A percentile compares a stretch with the other conserved stretches of the same genome.
Evolutionary conservation across 495 filamentous ascomycete genomes (phyloP).

Genomic region (Recurvomyces mirabilis): DNA sequence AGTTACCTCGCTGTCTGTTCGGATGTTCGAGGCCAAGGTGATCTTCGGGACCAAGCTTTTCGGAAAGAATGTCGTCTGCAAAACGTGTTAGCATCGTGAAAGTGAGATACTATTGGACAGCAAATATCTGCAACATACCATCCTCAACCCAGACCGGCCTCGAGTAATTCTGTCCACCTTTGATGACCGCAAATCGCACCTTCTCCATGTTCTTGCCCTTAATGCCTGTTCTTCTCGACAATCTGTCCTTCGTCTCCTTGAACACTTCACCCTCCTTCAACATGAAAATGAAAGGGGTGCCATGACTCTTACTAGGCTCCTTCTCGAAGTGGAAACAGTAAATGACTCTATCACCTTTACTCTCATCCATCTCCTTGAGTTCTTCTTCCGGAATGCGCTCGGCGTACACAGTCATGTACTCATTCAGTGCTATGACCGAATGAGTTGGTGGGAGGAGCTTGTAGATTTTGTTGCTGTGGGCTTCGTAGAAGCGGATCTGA

Average conservation of each 20-base stretch:
- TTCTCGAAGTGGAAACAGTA: slow-evolving; percentile 84
- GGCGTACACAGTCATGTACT: slow-evolving; percentile 74
- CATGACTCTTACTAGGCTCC: slow-evolving; percentile 65
- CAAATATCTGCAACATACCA: slow-evolving; percentile 45
- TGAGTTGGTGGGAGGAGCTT: slow-evolving; percentile 56
- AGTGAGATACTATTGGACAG: neutral
- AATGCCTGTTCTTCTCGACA: slow-evolving; percentile 81
- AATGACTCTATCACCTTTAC: slow-evolving; percentile 51
- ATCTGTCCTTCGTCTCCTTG: slow-evolving; percentile 77
- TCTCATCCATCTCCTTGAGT: slow-evolving; percentile 17
- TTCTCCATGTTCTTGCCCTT: slow-evolving; percentile 98
- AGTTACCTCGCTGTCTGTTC: slow-evolving; percentile 55
- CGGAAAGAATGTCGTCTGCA: slow-evolving; percentile 72
- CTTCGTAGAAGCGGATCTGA: slow-evolving; percentile 67
- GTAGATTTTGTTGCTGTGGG: slow-evolving; percentile 64
- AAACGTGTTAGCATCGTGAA: neutral
- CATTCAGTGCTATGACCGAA: slow-evolving; percentile 60
- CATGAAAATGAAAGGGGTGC: slow-evolving; percentile 84
- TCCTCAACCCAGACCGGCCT: slow-evolving; percentile 75
- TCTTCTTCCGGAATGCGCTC: slow-evolving; percentile 78
- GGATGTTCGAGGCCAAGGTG: slow-evolving; percentile 81
- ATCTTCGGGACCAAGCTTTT: slow-evolving; percentile 63
- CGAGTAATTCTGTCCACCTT: slow-evolving; percentile 50
- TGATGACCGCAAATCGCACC: slow-evolving; percentile 85
- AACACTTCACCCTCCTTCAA: slow-evolving; percentile 82